A percentile compares a stretch with the other conserved stretches of the same genome.
Conservation (phyloP, 371 early-diverging fungal species). For the Mucor piriformis region DNA sequence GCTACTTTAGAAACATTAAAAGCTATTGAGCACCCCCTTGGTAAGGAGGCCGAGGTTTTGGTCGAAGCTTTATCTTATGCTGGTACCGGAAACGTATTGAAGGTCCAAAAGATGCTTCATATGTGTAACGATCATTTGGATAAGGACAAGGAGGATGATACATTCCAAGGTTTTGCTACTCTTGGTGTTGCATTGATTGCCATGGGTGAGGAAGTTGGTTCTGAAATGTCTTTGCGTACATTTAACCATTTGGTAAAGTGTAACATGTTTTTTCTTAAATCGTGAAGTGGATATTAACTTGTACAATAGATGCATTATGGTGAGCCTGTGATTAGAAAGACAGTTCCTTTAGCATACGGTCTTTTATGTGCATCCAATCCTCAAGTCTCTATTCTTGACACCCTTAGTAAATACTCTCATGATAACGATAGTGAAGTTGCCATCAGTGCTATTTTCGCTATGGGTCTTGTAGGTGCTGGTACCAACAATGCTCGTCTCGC, state of each 20-base stretch:
- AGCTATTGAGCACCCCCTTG: constrained; percentile 90
- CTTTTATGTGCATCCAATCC: constrained; percentile 97
- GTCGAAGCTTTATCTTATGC: constrained; percentile 91
- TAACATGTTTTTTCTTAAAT: neutral
- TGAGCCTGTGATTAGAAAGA: constrained; percentile 88
- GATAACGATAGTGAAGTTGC: constrained; percentile 96
- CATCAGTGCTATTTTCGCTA: constrained; percentile 95
- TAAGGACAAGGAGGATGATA: constrained; percentile 78
- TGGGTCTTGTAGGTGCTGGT: constrained; percentile 99
- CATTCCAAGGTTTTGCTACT: constrained; percentile 94
- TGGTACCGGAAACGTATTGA: constrained; percentile 95
- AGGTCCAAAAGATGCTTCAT: constrained; percentile 95
- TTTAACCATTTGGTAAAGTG: constrained; percentile 87
- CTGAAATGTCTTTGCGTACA: constrained; percentile 93
- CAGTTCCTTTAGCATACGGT: constrained; percentile 95
- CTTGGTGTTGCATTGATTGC: constrained; percentile 94
- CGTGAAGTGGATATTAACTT: too few species aligned
- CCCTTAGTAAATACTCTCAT: constrained; percentile 95
- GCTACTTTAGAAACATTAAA: constrained; percentile 93
- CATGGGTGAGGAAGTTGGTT: constrained; percentile 96
- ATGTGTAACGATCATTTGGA: constrained; percentile 93
- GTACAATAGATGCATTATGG: constrained; percentile 95
- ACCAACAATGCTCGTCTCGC: constrained; percentile 99
- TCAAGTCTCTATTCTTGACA: constrained; percentile 88
- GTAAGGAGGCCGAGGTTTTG: constrained; percentile 85